These are phyloP conservation scores for Penicillium digitatum DNA, from an alignment of 2,329 filamentous ascomycete species.

Conservation along the genomic window DNA sequence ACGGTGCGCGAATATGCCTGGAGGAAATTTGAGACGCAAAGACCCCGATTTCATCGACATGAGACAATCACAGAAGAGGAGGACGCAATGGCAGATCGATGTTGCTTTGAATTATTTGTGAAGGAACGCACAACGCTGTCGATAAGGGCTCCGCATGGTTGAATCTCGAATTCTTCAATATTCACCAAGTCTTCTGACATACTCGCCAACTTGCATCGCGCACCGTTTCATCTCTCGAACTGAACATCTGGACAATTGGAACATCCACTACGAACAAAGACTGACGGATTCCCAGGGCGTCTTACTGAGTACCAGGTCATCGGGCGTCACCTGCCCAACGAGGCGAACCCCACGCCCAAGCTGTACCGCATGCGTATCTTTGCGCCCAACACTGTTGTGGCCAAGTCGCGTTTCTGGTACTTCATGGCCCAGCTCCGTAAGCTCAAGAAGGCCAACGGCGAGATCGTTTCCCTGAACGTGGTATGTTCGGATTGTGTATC, in stretches of 20 bases:
- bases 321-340: conserved; percentile 96
- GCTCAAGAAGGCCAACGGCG: conserved; percentile 99
- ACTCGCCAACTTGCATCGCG: conserved; percentile 13
- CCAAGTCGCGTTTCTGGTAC: conserved; percentile 99
- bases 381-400: conserved; percentile 93
- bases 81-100: conserved; percentile 1
- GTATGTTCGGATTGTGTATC: conserved; percentile 54
- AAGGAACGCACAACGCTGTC: conserved; percentile 8
- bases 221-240: conserved; percentile 12
- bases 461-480: conserved; percentile 96
- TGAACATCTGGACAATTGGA: conserved; percentile 5
- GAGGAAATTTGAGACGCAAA: conserved; percentile 18
- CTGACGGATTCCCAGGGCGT: conserved; percentile 67
- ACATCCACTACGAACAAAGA: conserved; percentile 15
- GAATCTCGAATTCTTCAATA: conserved; percentile 18
- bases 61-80: background rate
- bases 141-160: conserved; percentile 3
- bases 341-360: conserved; percentile 94
- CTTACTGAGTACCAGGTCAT: conserved; percentile 99
- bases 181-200: conserved; percentile 6
- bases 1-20: conserved; percentile 31
- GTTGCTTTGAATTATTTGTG: background rate
- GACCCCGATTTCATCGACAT: conserved; percentile 9
- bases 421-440: conserved; percentile 98
- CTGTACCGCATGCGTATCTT: conserved; percentile 99